Percentiles rank a stretch among this genome's conserved stretches.
Evolutionary conservation across 345 rosid genomes (phyloP).

Genomic region (Hypericum perforatum): DNA sequence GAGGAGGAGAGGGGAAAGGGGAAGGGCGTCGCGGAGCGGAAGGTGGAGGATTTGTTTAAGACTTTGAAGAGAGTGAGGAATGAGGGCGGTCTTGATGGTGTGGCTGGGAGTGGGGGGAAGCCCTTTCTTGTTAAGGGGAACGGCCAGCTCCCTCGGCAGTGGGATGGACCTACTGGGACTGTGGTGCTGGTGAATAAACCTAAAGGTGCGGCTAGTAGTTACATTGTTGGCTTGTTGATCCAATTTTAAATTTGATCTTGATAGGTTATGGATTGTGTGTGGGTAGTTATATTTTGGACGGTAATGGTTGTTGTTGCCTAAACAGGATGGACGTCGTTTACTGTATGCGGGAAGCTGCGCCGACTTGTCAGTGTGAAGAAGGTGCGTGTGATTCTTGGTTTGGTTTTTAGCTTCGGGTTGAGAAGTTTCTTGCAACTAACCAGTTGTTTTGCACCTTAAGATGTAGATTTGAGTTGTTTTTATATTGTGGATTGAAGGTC

Average conservation of each 20-base stretch:
- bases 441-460: slow-evolving; percentile 3
- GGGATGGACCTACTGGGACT: slow-evolving; percentile 84
- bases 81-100: slow-evolving; percentile 39
- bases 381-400: slow-evolving; percentile 29
- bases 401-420: neutral
- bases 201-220: slow-evolving; percentile 43
- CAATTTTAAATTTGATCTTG: neutral
- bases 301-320: neutral
- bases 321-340: slow-evolving; percentile 94
- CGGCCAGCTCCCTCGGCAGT: slow-evolving; percentile 67
- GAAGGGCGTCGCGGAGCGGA: slow-evolving; percentile 50
- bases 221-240: neutral
- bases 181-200: slow-evolving; percentile 88
- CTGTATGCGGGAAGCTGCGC: slow-evolving; percentile 95
- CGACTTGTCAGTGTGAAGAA: slow-evolving; percentile 79
- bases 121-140: slow-evolving; percentile 66
- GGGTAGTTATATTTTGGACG: neutral
- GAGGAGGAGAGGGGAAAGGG: slow-evolving; percentile 22
- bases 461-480: neutral
- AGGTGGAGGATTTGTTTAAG: slow-evolving; percentile 80
- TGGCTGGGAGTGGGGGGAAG: slow-evolving; percentile 35
- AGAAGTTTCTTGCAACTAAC: neutral
- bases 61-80: slow-evolving; percentile 62
- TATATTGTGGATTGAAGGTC: slow-evolving; percentile 38
- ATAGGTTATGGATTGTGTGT: neutral